Conservation (phyloP, 2,329 filamentous ascomycete species). For the Myrmaecium sp. region DNA sequence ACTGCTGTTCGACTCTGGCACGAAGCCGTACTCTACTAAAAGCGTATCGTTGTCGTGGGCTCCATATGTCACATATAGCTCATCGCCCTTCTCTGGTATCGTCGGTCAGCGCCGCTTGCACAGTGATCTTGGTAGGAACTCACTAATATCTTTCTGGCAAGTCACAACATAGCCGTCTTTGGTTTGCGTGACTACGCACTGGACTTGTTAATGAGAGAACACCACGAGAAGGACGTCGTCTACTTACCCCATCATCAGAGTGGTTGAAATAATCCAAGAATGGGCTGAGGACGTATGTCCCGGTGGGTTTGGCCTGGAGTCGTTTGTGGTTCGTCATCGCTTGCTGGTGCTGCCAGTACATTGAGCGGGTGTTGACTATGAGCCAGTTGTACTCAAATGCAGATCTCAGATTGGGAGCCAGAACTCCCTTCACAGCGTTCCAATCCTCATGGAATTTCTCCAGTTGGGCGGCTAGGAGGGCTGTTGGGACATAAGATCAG, state of each 20-base stretch:
- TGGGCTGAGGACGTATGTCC: constrained; percentile 53
- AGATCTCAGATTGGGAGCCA: constrained; percentile 25
- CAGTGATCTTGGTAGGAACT: too few relatives aligned
- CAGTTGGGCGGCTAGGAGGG: constrained; percentile 38
- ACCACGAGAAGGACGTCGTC: constrained; percentile 1
- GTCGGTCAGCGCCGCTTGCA: too few relatives aligned
- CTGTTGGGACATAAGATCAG: constrained; percentile 2
- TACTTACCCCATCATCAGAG: constrained; percentile 19
- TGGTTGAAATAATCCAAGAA: constrained; percentile 59
- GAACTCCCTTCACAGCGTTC: constrained; percentile 23
- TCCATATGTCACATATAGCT: constrained; percentile 55
- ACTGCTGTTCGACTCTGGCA: constrained; percentile 18
- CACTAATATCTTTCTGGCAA: too few relatives aligned
- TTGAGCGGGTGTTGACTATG: constrained; percentile 42
- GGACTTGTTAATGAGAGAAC: too few relatives aligned
- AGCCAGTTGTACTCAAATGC: constrained; percentile 41
- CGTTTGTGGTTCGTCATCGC: constrained; percentile 23
- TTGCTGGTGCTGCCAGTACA: constrained; percentile 37
- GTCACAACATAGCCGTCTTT: too few relatives aligned
- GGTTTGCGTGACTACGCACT: too few relatives aligned
- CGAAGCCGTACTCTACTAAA: constrained; percentile 47
- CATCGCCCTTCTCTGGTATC: constrained; percentile 38
- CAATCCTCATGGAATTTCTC: constrained; percentile 36
- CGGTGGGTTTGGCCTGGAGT: constrained; percentile 26
- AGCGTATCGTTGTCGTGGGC: constrained; percentile 56